Conservation (phyloP, 768 basidiomycete genomes). For the Rhodocollybia butyracea region DNA sequence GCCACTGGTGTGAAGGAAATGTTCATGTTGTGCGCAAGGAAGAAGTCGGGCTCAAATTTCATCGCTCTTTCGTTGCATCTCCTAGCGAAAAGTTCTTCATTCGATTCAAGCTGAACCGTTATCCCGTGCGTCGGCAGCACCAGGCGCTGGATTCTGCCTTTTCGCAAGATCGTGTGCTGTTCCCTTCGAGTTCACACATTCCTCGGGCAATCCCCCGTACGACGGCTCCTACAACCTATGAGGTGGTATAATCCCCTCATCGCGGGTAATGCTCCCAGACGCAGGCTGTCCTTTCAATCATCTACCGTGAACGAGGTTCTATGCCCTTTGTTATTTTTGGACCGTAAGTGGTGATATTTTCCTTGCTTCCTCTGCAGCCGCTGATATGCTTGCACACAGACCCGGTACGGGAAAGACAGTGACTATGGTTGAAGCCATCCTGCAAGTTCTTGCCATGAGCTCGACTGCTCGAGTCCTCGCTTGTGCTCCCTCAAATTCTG, state of each 20-base stretch:
- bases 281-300: constrained; percentile 46
- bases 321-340: constrained; percentile 61
- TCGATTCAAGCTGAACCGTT: constrained; percentile 56
- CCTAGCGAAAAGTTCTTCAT: constrained; percentile 41
- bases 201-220: constrained; percentile 11
- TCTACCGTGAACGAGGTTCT: constrained; percentile 39
- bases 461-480: constrained; percentile 47
- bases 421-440: constrained; percentile 58
- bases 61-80: constrained; percentile 36
- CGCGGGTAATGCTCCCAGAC: constrained; percentile 43
- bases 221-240: constrained; percentile 14
- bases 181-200: constrained; percentile 37
- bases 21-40: constrained; percentile 49
- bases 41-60: constrained; percentile 52
- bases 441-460: constrained; percentile 40
- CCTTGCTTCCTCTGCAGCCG: not conserved
- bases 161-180: constrained; percentile 44
- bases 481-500: constrained; percentile 65
- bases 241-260: constrained; percentile 40
- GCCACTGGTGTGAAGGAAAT: constrained; percentile 56
- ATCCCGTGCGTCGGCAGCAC: constrained; percentile 56
- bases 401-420: constrained; percentile 70
- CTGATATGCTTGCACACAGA: constrained; percentile 28
- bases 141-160: constrained; percentile 49
- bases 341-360: constrained; percentile 38